Conservation (phyloP, 805 yeast species). For the Candida odintsovae region DNA sequence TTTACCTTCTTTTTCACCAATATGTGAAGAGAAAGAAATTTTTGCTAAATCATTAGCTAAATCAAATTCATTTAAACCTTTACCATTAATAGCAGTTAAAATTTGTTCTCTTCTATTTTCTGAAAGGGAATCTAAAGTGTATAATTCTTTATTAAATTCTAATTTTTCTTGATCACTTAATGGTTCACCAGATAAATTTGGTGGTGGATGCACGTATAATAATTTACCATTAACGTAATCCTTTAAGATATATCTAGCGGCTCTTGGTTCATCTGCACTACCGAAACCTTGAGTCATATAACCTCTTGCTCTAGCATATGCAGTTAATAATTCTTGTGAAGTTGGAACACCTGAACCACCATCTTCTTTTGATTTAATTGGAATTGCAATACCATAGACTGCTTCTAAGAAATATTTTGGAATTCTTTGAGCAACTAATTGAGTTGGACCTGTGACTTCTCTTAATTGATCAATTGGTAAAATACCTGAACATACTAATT, state of each 20-base stretch:
- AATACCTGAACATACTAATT: constrained; percentile 97
- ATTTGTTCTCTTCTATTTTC: constrained; percentile 71
- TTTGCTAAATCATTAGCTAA: constrained; percentile 63
- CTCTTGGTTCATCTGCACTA: constrained; percentile 93
- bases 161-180: constrained; percentile 45
- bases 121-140: constrained; percentile 59
- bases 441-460: constrained; percentile 85
- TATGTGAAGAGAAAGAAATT: constrained; percentile 76
- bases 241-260: constrained; percentile 85
- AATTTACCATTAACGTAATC: constrained; percentile 94
- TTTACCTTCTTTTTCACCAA: constrained; percentile 42
- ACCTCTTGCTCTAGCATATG: constrained; percentile 96
- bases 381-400: constrained; percentile 86
- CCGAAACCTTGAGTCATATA: constrained; percentile 97
- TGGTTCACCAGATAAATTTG: constrained; percentile 40
- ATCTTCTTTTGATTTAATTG: constrained; percentile 66
- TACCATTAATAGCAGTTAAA: constrained; percentile 51
- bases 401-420: constrained; percentile 90
- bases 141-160: constrained; percentile 71
- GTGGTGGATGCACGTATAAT: constrained; percentile 84
- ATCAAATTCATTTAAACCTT: constrained; percentile 56
- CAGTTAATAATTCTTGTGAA: constrained; percentile 79
- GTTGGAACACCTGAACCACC: constrained; percentile 91
- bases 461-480: constrained; percentile 95
- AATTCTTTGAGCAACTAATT: constrained; percentile 78